Conservation (phyloP, 495 filamentous ascomycete species). For the Staphylotrichum tortipilum region DNA sequence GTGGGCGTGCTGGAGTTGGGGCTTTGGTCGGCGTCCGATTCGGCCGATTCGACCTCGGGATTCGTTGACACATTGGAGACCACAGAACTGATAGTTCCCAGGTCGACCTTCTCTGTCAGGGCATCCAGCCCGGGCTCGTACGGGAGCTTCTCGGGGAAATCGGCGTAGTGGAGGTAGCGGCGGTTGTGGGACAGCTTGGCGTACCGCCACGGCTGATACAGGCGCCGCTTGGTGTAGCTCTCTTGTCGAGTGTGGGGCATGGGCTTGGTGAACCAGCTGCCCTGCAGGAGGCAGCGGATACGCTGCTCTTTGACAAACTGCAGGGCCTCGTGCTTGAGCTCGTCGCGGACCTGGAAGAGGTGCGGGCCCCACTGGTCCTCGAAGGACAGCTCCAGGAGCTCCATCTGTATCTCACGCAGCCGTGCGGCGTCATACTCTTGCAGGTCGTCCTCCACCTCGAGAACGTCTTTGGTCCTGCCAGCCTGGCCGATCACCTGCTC, state of each 20-base stretch:
- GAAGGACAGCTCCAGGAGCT: constrained; percentile 79
- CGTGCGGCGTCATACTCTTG: constrained; percentile 68
- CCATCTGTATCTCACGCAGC: constrained; percentile 87
- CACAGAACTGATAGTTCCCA: constrained; percentile 82
- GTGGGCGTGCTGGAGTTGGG: constrained; percentile 22
- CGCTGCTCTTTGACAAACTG: constrained; percentile 97
- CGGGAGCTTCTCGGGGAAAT: constrained; percentile 60
- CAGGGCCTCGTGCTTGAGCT: constrained; percentile 82
- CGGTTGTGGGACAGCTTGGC: constrained; percentile 87
- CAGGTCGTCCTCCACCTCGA: constrained; percentile 83
- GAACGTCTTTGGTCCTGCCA: constrained; percentile 71
- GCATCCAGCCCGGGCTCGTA: constrained; percentile 64
- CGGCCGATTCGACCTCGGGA: constrained; percentile 27
- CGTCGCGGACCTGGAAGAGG: constrained; percentile 80
- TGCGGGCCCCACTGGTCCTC: constrained; percentile 93
- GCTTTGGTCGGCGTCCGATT: constrained; percentile 25
- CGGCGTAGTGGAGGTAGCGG: constrained; percentile 82
- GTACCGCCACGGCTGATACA: constrained; percentile 60
- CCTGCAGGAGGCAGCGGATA: constrained; percentile 81
- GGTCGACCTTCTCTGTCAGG: constrained; percentile 77
- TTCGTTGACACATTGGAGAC: constrained; percentile 78
- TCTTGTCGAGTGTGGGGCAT: constrained; percentile 30
- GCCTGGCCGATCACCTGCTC: constrained; percentile 86
- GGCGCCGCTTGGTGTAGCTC: constrained; percentile 25
- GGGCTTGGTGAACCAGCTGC: constrained; percentile 77